phyloP scores from a whole-genome alignment of 78 protist genomes.

The Dictyostelium firmibasis region DNA sequence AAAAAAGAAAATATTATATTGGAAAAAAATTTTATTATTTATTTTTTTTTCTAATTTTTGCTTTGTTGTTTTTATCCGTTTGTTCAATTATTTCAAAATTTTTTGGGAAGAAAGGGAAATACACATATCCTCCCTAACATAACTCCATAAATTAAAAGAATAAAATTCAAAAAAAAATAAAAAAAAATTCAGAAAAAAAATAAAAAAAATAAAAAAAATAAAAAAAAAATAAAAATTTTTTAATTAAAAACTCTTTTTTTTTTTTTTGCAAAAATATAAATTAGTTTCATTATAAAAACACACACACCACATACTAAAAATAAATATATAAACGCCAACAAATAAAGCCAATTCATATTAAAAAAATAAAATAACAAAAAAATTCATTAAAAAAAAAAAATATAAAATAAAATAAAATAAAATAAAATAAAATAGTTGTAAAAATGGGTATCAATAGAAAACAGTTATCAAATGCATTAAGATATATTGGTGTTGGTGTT shows the following conservation, averaged over 20 bases:
- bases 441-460: constrained; percentile 24
- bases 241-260: not conserved
- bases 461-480: not conserved
- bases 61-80: not conserved
- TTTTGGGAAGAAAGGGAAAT: not conserved
- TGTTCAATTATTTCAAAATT: not conserved
- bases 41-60: not conserved
- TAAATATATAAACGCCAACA: not conserved
- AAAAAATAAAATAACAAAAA: no score
- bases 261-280: not conserved
- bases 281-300: not conserved
- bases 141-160: not conserved
- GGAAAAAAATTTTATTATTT: not conserved
- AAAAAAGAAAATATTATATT: no score
- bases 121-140: not conserved
- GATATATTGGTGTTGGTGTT: constrained; percentile 34
- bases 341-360: not conserved
- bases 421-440: not conserved
- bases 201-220: no score
- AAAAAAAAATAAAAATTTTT: not conserved
- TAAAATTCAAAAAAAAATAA: not conserved
- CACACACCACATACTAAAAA: not conserved
- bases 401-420: not conserved
- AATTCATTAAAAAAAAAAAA: not conserved
- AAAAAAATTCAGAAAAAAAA: no score